phyloP scores from a whole-genome alignment of 2,329 filamentous ascomycete species.

The Diaporthe citriasiana region DNA sequence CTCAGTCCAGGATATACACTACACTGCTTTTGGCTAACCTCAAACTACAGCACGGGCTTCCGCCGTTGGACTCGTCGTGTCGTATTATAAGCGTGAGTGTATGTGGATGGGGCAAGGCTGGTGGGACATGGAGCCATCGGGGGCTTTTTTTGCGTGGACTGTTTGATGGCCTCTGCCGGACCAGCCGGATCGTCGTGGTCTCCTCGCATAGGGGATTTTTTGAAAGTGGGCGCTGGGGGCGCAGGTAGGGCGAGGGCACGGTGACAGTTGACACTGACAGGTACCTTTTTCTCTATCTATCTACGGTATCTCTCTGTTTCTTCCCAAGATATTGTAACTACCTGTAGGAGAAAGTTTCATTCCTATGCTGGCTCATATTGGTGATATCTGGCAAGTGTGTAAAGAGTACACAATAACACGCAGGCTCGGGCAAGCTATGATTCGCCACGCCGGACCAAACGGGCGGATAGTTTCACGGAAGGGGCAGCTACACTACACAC shows the following conservation, averaged over 20 bases:
- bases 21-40: background rate
- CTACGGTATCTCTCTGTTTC: background rate
- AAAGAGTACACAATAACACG: background rate
- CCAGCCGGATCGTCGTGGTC: conserved; percentile 15
- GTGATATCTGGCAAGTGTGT: background rate
- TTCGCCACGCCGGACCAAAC: conserved; percentile 5
- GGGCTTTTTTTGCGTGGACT: conserved; percentile 4
- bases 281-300: background rate
- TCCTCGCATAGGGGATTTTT: conserved; percentile 4
- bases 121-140: conserved; percentile 25
- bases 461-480: conserved; percentile 27
- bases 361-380: background rate
- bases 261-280: conserved; percentile 7
- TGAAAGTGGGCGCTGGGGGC: conserved; percentile 13
- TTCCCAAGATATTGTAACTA: background rate
- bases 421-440: background rate
- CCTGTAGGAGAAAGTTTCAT: background rate
- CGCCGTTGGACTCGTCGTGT: conserved; percentile 15
- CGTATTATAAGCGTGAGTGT: conserved; percentile 9
- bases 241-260: conserved; percentile 11
- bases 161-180: conserved; percentile 25
- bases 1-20: background rate
- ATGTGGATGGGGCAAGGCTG: conserved; percentile 3
- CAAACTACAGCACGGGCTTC: background rate
- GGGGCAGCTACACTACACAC: too few species aligned